Evolutionary conservation across 2,329 filamentous ascomycete species (phyloP), one percentile per base, ranked within the genome.

Genomic region (Pseudogymnoascus sp.): DNA sequence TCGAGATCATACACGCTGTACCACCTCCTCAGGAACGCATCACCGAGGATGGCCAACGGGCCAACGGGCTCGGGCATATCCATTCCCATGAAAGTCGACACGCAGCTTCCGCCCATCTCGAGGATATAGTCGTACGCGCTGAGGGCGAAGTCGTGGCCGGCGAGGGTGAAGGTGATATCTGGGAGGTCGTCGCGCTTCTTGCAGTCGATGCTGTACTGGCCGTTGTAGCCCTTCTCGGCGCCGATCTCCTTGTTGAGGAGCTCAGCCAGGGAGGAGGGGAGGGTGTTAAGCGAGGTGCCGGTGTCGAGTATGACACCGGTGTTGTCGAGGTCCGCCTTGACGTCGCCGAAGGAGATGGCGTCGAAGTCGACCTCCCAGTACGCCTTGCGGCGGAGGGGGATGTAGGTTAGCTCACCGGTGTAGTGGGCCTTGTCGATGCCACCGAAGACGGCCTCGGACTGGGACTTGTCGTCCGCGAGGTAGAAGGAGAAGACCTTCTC

Each of bases 351-450:
- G 63, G 89, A 87, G 79, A 99, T 95, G 68, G 91, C 83, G 73
- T 97, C 88, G 66, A 99, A 87, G 73, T 97, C 93, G 63, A 99
- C 93, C 84, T 99, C 95, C 95, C 95, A 99, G 85, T 99, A 99
- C 60, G 95, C 95, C 88, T 97, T 97, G 76, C 95, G 91, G 77
- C 95, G 91, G 71, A 99, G 86, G 63, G 95, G 95, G 70, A 99
- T 91, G 77, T 92, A 96, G 75, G 87, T 90, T 72, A 99, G 84
- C 78, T 97, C 88, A 73, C 95, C 95, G 40, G 83, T 87, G 76
- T 83, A 87, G 82, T 95, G 91, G 74, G 82, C 80, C 79, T 91
- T 80, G 77, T 97, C 88, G 66, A 96, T 78, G 69, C 93, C 93
- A 76, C 93, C 93, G 69, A 99, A 99, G 69, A 88, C 87, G 65